Conservation (phyloP, 345 rosid genomes). For the Rhodamnia argentea region DNA sequence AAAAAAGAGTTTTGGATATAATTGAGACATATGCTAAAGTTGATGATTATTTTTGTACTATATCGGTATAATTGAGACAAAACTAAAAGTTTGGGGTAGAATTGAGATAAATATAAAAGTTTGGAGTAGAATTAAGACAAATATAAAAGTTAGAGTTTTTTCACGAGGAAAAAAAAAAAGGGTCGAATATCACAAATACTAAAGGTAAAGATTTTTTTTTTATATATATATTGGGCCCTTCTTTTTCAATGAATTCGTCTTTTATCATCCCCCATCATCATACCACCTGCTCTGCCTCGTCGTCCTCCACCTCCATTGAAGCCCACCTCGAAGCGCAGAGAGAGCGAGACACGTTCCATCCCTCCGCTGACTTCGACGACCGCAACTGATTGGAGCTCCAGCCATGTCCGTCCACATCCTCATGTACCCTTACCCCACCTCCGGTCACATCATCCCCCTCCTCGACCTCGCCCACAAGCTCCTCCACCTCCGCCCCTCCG, state of each 20-base stretch:
- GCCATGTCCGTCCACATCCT: constrained; percentile 25
- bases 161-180: too few species aligned
- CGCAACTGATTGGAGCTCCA: neutral
- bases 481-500: constrained; percentile 6
- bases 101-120: too few species aligned
- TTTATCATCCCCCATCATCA: neutral
- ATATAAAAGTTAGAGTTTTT: too few species aligned
- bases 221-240: too few species aligned
- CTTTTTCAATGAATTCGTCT: neutral
- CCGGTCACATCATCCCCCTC: constrained; percentile 57
- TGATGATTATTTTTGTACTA: too few species aligned
- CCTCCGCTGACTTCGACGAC: neutral
- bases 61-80: too few species aligned
- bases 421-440: constrained; percentile 61
- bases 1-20: too few species aligned
- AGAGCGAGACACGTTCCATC: neutral
- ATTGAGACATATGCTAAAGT: too few species aligned
- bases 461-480: constrained; percentile 20
- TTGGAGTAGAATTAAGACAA: too few species aligned
- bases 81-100: too few species aligned
- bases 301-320: neutral
- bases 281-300: neutral
- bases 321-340: neutral
- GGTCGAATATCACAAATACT: too few species aligned
- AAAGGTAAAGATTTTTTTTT: too few species aligned